A percentile compares a stretch with the other conserved stretches of the same genome.
phyloP scores from a whole-genome alignment of 495 filamentous ascomycete species.

The Penicillium canescens region DNA sequence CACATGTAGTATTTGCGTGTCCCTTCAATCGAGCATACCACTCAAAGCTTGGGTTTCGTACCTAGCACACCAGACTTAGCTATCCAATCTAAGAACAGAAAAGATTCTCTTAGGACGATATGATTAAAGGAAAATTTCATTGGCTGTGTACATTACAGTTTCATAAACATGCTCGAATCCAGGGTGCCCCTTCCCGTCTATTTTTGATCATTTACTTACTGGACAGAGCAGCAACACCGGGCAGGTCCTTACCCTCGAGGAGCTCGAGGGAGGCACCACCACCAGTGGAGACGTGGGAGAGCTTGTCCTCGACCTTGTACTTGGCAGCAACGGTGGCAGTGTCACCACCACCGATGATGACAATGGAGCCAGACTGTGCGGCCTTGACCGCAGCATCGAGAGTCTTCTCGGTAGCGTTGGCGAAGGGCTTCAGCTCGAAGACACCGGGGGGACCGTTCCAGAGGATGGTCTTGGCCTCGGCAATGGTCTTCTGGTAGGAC shows the following conservation, averaged over 20 bases:
- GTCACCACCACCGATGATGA: conserved; percentile 98
- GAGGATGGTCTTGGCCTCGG: conserved; percentile 90
- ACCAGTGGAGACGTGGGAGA: conserved; percentile 97
- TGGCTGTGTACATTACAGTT: conserved; percentile 34
- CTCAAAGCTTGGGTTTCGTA: conserved; percentile 30
- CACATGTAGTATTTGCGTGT: too few species aligned
- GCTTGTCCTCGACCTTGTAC: conserved; percentile 91
- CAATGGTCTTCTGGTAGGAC: conserved; percentile 82
- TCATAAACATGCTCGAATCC: conserved; percentile 22
- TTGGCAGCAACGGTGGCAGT: conserved; percentile 98
- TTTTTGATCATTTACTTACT: conserved; percentile 63
- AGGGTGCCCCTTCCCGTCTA: background rate
- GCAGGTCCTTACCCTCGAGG: conserved; percentile 95
- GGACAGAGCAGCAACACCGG: conserved; percentile 91
- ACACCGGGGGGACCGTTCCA: conserved; percentile 99
- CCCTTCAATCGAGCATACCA: background rate
- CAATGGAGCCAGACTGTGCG: conserved; percentile 78
- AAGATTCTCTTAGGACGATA: background rate
- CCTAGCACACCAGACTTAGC: conserved; percentile 22
- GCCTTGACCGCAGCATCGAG: conserved; percentile 83
- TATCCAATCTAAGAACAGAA: background rate
- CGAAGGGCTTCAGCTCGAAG: conserved; percentile 95
- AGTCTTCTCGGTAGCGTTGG: conserved; percentile 83
- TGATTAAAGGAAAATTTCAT: conserved; percentile 16
- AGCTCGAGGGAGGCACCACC: conserved; percentile 95